Percentiles rank a stretch among this genome's conserved stretches.
Evolutionary conservation across 768 basidiomycete genomes (phyloP).

Genomic region (Mycena olivaceomarginata): DNA sequence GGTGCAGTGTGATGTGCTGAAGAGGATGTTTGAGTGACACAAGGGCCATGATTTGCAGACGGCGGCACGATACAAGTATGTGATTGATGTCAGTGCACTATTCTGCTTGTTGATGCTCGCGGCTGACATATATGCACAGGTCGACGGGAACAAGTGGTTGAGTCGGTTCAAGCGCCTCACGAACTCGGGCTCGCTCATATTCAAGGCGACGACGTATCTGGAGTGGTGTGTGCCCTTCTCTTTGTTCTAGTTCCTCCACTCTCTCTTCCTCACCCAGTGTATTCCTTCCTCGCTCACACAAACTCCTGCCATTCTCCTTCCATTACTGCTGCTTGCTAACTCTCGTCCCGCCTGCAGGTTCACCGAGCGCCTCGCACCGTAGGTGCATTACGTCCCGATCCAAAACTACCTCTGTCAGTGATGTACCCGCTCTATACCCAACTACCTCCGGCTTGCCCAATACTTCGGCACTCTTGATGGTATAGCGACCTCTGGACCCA

Average conservation of each 20-base stretch:
- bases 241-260: no score
- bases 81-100: conserved; percentile 68
- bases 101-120: neutral
- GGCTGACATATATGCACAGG: conserved; percentile 49
- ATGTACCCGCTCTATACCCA: no score
- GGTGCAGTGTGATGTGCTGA: conserved; percentile 64
- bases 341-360: conserved; percentile 60
- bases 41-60: conserved; percentile 59
- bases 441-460: no score
- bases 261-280: neutral
- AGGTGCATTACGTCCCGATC: conserved; percentile 86
- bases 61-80: conserved; percentile 77
- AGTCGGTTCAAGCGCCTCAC: conserved; percentile 79
- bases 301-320: neutral
- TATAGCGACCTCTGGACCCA: no score
- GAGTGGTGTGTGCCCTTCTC: conserved; percentile 22
- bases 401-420: no score
- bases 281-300: neutral
- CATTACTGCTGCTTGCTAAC: neutral
- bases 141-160: conserved; percentile 79
- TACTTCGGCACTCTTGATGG: no score
- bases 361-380: conserved; percentile 72
- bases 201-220: conserved; percentile 80
- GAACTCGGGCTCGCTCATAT: conserved; percentile 73
- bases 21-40: conserved; percentile 67